Percentiles rank a stretch among this genome's conserved stretches.
phyloP scores from a whole-genome alignment of 495 filamentous ascomycete species.

The Ramalina intermedia region DNA sequence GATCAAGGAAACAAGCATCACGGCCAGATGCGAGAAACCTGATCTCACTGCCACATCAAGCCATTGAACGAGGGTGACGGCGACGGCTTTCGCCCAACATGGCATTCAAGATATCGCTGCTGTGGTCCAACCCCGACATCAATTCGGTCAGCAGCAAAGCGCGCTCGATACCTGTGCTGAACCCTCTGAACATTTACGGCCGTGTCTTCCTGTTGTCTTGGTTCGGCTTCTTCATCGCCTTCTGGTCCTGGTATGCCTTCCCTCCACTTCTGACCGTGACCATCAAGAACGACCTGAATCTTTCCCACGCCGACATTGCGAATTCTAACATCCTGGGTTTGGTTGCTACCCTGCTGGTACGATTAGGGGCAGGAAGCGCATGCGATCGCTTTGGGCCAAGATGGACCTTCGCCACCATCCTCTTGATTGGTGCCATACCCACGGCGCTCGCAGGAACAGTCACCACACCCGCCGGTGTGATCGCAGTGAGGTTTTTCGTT shows the following conservation, averaged over 20 bases:
- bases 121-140: slow-evolving; percentile 26
- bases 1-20: too few relatives aligned
- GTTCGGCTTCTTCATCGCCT: slow-evolving; percentile 87
- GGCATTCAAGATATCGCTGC: slow-evolving; percentile 1
- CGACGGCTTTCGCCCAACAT: background rate
- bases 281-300: slow-evolving; percentile 61
- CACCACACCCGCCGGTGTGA: slow-evolving; percentile 50
- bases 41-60: too few relatives aligned
- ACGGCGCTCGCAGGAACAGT: slow-evolving; percentile 72
- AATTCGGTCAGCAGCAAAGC: slow-evolving; percentile 73
- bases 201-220: slow-evolving; percentile 88
- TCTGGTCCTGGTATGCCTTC: slow-evolving; percentile 78
- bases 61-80: too few relatives aligned
- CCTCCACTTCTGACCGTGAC: slow-evolving; percentile 63
- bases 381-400: slow-evolving; percentile 79
- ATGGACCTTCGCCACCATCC: slow-evolving; percentile 58
- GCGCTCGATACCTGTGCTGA: slow-evolving; percentile 62
- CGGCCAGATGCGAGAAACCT: too few relatives aligned
- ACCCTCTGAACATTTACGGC: slow-evolving; percentile 68
- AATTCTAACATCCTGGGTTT: slow-evolving; percentile 89
- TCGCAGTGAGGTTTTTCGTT: slow-evolving; percentile 74
- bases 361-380: slow-evolving; percentile 60
- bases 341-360: slow-evolving; percentile 63
- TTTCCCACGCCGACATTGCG: slow-evolving; percentile 54
- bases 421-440: slow-evolving; percentile 65